Percentiles rank a stretch among this genome's conserved stretches.
Evolutionary conservation across 208 protist genomes (phyloP).

Genomic region (Angomonas ambiguus): DNA sequence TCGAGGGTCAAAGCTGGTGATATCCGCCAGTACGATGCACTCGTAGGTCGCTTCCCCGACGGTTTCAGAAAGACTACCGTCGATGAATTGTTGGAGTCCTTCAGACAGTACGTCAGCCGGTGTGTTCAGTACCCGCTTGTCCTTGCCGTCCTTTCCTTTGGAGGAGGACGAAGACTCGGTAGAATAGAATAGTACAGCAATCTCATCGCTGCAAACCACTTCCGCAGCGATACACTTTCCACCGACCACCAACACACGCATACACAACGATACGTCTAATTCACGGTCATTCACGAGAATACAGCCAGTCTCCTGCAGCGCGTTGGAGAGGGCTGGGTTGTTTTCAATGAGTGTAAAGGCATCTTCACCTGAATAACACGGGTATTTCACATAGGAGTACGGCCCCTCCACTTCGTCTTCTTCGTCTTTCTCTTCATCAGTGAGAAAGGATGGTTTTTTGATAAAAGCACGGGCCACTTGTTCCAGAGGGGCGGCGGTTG

Average conservation of each 20-base stretch:
- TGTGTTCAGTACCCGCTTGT: constrained; percentile 1
- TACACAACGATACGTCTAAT: constrained; percentile 28
- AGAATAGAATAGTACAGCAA: constrained; percentile 26
- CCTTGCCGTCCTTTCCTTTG: neutral
- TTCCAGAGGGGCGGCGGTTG: constrained; percentile 37
- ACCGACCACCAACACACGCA: constrained; percentile 40
- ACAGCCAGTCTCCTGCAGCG: constrained; percentile 41
- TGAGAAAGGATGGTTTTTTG: constrained; percentile 27
- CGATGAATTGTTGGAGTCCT: constrained; percentile 38
- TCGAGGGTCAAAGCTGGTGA: constrained; percentile 30
- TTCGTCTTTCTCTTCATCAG: constrained; percentile 11
- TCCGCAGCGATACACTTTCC: constrained; percentile 58
- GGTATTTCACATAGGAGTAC: constrained; percentile 32
- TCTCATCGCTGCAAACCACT: constrained; percentile 40
- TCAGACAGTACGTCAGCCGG: constrained; percentile 27
- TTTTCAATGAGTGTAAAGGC: constrained; percentile 27
- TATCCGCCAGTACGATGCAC: constrained; percentile 38
- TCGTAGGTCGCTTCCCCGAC: constrained; percentile 42
- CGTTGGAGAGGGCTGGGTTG: constrained; percentile 22
- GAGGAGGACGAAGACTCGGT: neutral
- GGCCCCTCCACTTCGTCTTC: constrained; percentile 23
- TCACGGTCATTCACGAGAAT: constrained; percentile 57
- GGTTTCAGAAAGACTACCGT: constrained; percentile 17
- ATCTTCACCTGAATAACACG: constrained; percentile 39
- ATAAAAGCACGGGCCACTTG: constrained; percentile 50